phyloP scores from a whole-genome alignment of 345 rosid genomes.

The Mallotus nudiflorus region DNA sequence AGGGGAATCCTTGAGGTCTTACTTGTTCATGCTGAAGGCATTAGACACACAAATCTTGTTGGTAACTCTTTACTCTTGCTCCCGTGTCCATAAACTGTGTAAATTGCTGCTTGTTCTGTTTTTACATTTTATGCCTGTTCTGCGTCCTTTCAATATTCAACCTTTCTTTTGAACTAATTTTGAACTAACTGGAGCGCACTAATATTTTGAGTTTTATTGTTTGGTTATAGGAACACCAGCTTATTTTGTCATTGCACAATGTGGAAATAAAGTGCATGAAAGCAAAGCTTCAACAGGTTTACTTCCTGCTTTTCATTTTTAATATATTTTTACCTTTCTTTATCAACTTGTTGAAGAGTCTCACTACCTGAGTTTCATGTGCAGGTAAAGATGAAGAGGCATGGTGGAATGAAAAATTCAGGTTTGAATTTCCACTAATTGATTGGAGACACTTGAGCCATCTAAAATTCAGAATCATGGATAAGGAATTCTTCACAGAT shows the following conservation, averaged over 20 bases:
- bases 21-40: constrained; percentile 80
- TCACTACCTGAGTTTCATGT: constrained; percentile 3
- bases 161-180: too few relatives aligned
- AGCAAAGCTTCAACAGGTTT: constrained; percentile 76
- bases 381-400: constrained; percentile 54
- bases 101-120: neutral
- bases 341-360: neutral
- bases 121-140: neutral
- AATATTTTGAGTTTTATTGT: constrained; percentile 2
- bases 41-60: constrained; percentile 58
- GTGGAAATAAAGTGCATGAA: constrained; percentile 57
- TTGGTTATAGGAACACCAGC: constrained; percentile 53
- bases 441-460: constrained; percentile 56
- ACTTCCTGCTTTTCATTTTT: constrained; percentile 14
- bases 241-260: constrained; percentile 58
- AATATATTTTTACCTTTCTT: neutral
- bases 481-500: constrained; percentile 47
- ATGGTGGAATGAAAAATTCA: constrained; percentile 88
- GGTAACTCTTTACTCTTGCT: constrained; percentile 41
- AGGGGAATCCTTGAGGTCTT: constrained; percentile 71
- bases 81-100: neutral
- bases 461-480: constrained; percentile 70
- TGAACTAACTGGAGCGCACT: neutral
- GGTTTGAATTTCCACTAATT: constrained; percentile 47
- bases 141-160: neutral